These are phyloP conservation scores for Hypoxylon intermedium DNA, from an alignment of 495 filamentous ascomycete genomes.

Conservation along the genomic window DNA sequence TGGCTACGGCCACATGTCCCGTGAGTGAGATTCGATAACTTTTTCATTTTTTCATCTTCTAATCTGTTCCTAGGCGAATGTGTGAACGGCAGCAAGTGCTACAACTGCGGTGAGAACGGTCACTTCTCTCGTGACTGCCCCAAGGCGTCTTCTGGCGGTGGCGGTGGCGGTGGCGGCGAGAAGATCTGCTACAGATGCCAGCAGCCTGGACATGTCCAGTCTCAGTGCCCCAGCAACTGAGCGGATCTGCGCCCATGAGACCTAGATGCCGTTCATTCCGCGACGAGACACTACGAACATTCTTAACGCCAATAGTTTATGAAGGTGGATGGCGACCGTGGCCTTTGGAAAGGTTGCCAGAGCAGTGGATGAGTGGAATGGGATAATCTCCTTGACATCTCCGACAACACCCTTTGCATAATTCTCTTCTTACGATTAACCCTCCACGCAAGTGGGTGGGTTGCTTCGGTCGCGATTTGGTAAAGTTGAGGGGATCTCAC, in stretches of 20 bases:
- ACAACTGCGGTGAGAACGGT: conserved; percentile 97
- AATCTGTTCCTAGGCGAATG: conserved; percentile 68
- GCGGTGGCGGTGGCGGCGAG: conserved; percentile 66
- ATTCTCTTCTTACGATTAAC: conserved; percentile 26
- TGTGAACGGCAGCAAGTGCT: conserved; percentile 99
- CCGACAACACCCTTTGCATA: conserved; percentile 37
- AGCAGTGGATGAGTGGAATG: conserved; percentile 34
- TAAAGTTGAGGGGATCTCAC: conserved; percentile 30
- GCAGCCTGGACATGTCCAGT: conserved; percentile 95
- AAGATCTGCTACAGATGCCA: conserved; percentile 99
- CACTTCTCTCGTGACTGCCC: conserved; percentile 96
- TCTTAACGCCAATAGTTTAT: conserved; percentile 16
- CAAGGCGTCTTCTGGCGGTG: conserved; percentile 75
- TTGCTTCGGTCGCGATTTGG: conserved; percentile 23
- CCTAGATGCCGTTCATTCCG: conserved; percentile 15
- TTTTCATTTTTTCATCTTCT: conserved; percentile 16
- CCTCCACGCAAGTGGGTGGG: conserved; percentile 9
- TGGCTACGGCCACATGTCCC: conserved; percentile 94
- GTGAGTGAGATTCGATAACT: conserved; percentile 52
- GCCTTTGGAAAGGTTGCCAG: conserved; percentile 33
- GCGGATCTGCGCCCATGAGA: conserved; percentile 3
- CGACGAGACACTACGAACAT: conserved; percentile 44
- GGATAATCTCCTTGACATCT: conserved; percentile 28
- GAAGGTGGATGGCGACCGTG: conserved; percentile 28
- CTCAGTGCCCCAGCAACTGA: conserved; percentile 75